Evolutionary conservation across 208 protist genomes (phyloP).

Genomic region (Leishmania tarentolae): DNA sequence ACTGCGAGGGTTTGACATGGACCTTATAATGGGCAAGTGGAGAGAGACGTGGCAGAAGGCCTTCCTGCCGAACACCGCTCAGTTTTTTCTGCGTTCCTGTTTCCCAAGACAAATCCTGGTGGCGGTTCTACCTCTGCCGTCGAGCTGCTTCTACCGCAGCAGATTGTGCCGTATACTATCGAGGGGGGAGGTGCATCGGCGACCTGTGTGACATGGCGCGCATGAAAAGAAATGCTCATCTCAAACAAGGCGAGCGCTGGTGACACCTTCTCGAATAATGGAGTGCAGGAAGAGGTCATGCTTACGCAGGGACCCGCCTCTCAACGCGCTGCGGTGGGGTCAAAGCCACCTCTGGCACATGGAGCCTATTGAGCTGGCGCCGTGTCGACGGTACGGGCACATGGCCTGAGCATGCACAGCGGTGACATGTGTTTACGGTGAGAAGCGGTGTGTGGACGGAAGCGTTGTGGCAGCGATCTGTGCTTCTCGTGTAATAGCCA

Average conservation of each 20-base stretch:
- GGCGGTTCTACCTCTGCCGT: not conserved
- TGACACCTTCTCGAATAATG: constrained; percentile 52
- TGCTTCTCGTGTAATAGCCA: constrained; percentile 5
- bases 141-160: not conserved
- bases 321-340: constrained; percentile 45
- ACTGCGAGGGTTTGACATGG: not conserved
- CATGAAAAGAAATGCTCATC: constrained; percentile 34
- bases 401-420: constrained; percentile 49
- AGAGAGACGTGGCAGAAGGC: not conserved
- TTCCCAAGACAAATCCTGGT: not conserved
- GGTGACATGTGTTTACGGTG: constrained; percentile 32
- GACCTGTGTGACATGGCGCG: constrained; percentile 36
- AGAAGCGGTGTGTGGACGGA: not conserved
- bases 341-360: constrained; percentile 38
- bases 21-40: not conserved
- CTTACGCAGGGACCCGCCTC: constrained; percentile 62
- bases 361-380: constrained; percentile 49
- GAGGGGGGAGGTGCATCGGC: constrained; percentile 49
- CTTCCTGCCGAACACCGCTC: not conserved
- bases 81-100: not conserved
- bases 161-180: constrained; percentile 20
- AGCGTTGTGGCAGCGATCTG: constrained; percentile 20
- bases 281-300: constrained; percentile 81
- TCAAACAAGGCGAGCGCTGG: constrained; percentile 74
- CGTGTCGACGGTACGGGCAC: constrained; percentile 31